A percentile compares a stretch with the other conserved stretches of the same genome.
These are phyloP conservation scores for Radiomyces spectabilis DNA, from an alignment of 192 early-diverging fungal species.

Conservation along the genomic window DNA sequence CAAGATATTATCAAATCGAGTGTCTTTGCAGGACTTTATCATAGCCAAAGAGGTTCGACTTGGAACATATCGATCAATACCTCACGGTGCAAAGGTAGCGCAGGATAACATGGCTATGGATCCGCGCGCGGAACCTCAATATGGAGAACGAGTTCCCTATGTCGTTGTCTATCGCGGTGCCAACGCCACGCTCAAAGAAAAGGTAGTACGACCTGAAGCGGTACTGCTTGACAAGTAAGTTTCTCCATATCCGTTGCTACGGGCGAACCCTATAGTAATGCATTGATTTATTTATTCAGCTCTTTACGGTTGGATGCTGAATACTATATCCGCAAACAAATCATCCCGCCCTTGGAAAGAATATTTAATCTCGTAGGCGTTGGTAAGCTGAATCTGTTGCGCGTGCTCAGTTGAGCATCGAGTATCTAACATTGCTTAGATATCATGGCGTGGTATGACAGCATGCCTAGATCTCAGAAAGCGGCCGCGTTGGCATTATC, in stretches of 20 bases:
- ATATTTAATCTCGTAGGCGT: constrained; percentile 75
- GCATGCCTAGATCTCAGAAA: constrained; percentile 58
- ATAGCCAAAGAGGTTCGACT: constrained; percentile 85
- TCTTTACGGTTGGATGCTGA: constrained; percentile 59
- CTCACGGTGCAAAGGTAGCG: constrained; percentile 31
- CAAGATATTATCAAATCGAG: constrained; percentile 60
- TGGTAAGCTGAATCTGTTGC: constrained; percentile 15
- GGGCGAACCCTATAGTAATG: no score
- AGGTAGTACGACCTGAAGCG: constrained; percentile 60
- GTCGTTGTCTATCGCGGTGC: constrained; percentile 71
- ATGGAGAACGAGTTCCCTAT: constrained; percentile 87
- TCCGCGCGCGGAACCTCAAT: constrained; percentile 71
- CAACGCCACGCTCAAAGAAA: constrained; percentile 60
- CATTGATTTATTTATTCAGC: neutral
- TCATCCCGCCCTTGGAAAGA: constrained; percentile 71
- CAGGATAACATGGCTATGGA: constrained; percentile 58
- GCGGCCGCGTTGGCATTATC: constrained; percentile 32
- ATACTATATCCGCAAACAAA: constrained; percentile 84
- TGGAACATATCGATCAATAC: constrained; percentile 52
- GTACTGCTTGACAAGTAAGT: constrained; percentile 50
- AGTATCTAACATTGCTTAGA: constrained; percentile 27
- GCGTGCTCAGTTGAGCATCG: neutral
- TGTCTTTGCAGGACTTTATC: constrained; percentile 73
- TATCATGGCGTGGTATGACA: constrained; percentile 60
- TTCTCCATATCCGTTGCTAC: neutral